Evolutionary conservation across 257 asterid species (phyloP), one percentile per base, ranked within the genome.

Genomic region (Cynanchum wilfordii): DNA sequence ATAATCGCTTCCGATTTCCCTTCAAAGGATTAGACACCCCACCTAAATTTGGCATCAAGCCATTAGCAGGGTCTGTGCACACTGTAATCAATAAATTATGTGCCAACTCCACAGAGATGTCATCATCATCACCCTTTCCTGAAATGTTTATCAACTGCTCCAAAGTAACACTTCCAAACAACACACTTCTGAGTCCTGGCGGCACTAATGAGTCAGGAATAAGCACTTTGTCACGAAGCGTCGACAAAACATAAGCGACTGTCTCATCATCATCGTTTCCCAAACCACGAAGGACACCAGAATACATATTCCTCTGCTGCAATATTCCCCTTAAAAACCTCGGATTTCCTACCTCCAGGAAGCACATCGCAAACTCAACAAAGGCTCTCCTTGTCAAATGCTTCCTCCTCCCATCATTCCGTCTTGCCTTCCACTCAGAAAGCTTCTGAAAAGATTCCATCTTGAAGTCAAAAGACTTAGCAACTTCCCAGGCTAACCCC

Each of bases 241-340:
- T 79, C 11, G 87, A 78, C 49, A 94, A 79, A 69, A 89, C 79
- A 79, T 83, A 75, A 57, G 81, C 82, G 63, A 83, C 84, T 25
- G 89, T 88, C 80, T 88, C 95, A 51, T 88, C 97, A 24, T 87
- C 97, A 77, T 93, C 98, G 71, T 80, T 81, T 72, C 91, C 98
- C 71, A 93, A 74, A 40, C 97, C 97, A 62, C 96, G 84, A 82
- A 93, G 82, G 55, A 91, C 96, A 57, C 97, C 97, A 0, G 91
- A 91, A 79, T 88, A 93, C 97, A 94, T 89, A 79, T 84, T 96
- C 87, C 78, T 94, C 81, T 88, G 86, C 54, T 91, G 96, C 88
- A 94, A 83, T 75, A 94, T 78, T n/a, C 87, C 94, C 77, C 96
- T 87, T 86, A 91, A 79, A 73, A 94, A 75, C 82, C 96, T 79